phyloP scores from a whole-genome alignment of 2,329 filamentous ascomycete species.

The Phaeosphaeria sp. region DNA sequence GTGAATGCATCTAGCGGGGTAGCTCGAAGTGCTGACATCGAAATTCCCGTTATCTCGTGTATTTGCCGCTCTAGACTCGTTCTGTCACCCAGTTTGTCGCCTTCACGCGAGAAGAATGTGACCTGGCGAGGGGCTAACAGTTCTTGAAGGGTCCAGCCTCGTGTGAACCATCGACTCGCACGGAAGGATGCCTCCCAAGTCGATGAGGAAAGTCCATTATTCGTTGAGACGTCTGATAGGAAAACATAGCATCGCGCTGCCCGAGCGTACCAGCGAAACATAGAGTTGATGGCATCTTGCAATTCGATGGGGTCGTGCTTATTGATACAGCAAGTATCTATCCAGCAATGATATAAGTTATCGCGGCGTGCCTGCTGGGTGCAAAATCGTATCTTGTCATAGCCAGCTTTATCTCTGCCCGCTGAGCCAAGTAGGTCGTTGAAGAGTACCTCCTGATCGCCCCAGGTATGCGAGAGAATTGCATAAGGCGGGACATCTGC shows the following conservation, averaged over 20 bases:
- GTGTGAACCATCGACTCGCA: conserved; percentile 8
- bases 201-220: neutral
- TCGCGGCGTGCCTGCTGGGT: conserved; percentile 4
- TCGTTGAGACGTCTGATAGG: conserved; percentile 7
- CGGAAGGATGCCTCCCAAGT: conserved; percentile 7
- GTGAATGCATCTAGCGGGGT: neutral
- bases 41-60: conserved; percentile 3
- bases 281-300: conserved; percentile 6
- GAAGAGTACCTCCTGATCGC: conserved; percentile 8
- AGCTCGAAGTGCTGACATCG: neutral
- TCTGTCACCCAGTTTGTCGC: conserved; percentile 1
- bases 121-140: conserved; percentile 3
- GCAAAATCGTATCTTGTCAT: conserved; percentile 9
- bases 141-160: conserved; percentile 10
- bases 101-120: conserved; percentile 7
- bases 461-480: conserved; percentile 15
- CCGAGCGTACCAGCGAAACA: conserved; percentile 9
- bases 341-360: conserved; percentile 4
- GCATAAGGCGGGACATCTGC: conserved; percentile 11
- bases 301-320: conserved; percentile 2
- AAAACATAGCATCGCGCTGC: conserved; percentile 6
- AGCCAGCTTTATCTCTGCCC: conserved; percentile 5
- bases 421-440: conserved; percentile 3
- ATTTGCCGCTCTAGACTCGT: neutral
- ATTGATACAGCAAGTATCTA: conserved; percentile 12